Conservation (phyloP, 2,329 filamentous ascomycete species). For the Verticillium nubilum region DNA sequence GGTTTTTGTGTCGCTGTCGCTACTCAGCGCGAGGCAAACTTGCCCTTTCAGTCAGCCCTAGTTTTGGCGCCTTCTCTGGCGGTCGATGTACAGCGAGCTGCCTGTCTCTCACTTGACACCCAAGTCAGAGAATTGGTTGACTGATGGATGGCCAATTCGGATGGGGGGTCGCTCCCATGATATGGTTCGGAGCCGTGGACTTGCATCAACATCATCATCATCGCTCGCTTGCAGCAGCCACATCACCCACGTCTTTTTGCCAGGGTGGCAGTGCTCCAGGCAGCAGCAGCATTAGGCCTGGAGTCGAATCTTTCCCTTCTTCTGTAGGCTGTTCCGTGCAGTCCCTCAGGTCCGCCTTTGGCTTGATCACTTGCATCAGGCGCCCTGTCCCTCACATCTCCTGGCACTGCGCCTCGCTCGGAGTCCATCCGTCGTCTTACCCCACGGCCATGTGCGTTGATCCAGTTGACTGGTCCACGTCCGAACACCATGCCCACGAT, state of each 20-base stretch:
- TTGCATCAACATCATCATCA: not conserved
- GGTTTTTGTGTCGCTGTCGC: too few relatives aligned
- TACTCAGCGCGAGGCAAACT: not conserved
- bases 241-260: not conserved
- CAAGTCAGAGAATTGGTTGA: not conserved
- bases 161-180: not conserved
- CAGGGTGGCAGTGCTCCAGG: not conserved
- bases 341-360: not conserved
- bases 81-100: not conserved
- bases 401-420: not conserved
- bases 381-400: not conserved
- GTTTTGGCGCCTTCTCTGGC: not conserved
- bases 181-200: not conserved
- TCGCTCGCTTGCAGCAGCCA: not conserved
- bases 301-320: not conserved
- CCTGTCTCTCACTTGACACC: not conserved
- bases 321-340: not conserved
- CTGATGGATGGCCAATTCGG: not conserved
- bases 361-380: not conserved
- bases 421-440: not conserved
- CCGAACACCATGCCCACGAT: not conserved
- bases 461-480: not conserved
- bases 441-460: not conserved
- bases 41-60: not conserved
- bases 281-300: not conserved